Conservation (phyloP, 2,329 filamentous ascomycete genomes). For the Fusarium floridanum region DNA sequence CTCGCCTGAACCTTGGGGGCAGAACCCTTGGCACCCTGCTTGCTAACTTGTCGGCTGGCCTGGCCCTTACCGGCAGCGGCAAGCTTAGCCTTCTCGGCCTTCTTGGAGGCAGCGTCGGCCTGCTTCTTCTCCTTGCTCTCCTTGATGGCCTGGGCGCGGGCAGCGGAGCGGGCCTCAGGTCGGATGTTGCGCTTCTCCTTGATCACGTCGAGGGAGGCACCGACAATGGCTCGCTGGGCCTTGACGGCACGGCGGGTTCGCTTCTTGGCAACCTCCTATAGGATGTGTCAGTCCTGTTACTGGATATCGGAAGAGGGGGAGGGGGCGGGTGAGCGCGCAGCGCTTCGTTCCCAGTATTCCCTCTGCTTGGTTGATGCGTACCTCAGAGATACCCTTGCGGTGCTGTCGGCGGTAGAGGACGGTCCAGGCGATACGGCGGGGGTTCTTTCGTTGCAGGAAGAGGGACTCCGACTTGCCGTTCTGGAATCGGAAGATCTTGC, state of each 20-base stretch:
- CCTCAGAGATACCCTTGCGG: slow-evolving; percentile 99
- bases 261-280: slow-evolving; percentile 99
- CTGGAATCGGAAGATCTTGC: slow-evolving; percentile 99
- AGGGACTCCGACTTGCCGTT: slow-evolving; percentile 99
- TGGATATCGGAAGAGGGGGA: neutral
- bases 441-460: slow-evolving; percentile 99
- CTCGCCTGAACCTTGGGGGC: slow-evolving; percentile 87
- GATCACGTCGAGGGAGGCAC: slow-evolving; percentile 99
- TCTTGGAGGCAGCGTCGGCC: slow-evolving; percentile 89
- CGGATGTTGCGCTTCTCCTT: slow-evolving; percentile 97
- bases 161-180: slow-evolving; percentile 94
- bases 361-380: slow-evolving; percentile 64
- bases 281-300: slow-evolving; percentile 55
- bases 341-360: neutral
- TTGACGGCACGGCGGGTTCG: slow-evolving; percentile 98
- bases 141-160: slow-evolving; percentile 91
- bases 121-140: slow-evolving; percentile 99
- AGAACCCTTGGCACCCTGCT: slow-evolving; percentile 96
- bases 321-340: neutral
- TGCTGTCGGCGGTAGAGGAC: slow-evolving; percentile 98
- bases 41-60: slow-evolving; percentile 85
- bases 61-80: slow-evolving; percentile 79
- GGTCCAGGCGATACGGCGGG: slow-evolving; percentile 98
- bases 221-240: slow-evolving; percentile 98
- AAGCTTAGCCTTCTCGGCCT: slow-evolving; percentile 98